Evolutionary conservation across 2,329 filamentous ascomycete genomes (phyloP), one percentile per base, ranked within the genome.

Genomic region (Aspergillus amoenus): DNA sequence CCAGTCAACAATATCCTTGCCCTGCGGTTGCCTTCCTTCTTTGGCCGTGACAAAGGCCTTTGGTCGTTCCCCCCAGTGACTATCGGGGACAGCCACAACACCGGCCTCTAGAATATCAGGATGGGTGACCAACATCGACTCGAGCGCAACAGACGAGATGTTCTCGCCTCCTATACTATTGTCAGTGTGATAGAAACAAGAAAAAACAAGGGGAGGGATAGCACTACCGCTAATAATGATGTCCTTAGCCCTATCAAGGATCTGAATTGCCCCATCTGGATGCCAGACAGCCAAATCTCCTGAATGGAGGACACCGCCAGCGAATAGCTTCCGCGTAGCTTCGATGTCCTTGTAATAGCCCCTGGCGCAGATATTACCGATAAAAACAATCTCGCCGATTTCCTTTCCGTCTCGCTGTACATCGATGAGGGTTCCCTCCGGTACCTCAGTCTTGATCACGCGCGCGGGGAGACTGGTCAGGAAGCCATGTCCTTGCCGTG

Each of bases 201-300:
- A 22, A 11, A 30, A 22, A 11, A 30, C 12, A 9, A 32, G 15
- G 42, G 34, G 30, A 22, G 17, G 42, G 30, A 17, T 73, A 30
- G 27, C 8, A 82, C 65, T 79, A 90, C 90, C 90, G 52, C 90
- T 95, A 61, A 99, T 99, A 68, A 99, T 99, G 52, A 99, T 97
- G 71, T 99, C 94, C 79, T 99, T 99, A 13, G 91, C 90, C 18
- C 94, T 84, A 75, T 99, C 94, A 57, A 95, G 79, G 62, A 99
- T 96, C 78, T 97, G 91, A 44, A 92, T 88, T 57, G 90, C 89
- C 2, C 93, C 93, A 71, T 97, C 94, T 0, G 88, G 83, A 76
- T 97, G 91, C 89, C 90, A 93, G 0, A 97, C 93, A 1, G 94
- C 94, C 48, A 99, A 76, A 73, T 99, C 94, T 0, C 94, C 94